These are phyloP conservation scores for Rosa hybrid DNA, from an alignment of 331 rosid genomes.

Conservation along the genomic window DNA sequence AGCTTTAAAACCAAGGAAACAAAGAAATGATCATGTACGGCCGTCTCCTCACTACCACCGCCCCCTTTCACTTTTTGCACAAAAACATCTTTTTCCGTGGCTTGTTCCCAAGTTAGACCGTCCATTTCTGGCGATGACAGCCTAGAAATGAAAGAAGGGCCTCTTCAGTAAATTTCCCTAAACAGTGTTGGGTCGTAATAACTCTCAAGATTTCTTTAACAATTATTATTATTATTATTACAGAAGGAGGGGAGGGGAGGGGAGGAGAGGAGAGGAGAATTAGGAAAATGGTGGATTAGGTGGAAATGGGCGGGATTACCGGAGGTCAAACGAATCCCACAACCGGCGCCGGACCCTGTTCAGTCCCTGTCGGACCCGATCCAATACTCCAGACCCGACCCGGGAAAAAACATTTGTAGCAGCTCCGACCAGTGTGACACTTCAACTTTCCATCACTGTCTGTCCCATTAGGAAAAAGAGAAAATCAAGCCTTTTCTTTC, in stretches of 20 bases:
- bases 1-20: neutral
- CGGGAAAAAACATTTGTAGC: neutral
- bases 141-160: neutral
- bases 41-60: no score
- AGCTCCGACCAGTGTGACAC: neutral
- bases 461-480: neutral
- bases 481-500: neutral
- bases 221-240: neutral
- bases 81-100: neutral
- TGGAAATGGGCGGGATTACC: slow-evolving; percentile 29
- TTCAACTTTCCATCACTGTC: slow-evolving; percentile 8
- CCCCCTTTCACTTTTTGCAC: neutral
- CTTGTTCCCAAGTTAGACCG: neutral
- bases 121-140: slow-evolving; percentile 9
- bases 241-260: neutral
- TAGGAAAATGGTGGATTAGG: slow-evolving; percentile 20
- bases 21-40: neutral
- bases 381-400: slow-evolving; percentile 4
- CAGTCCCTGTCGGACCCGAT: slow-evolving; percentile 18
- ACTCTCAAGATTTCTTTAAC: neutral
- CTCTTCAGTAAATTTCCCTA: slow-evolving; percentile 13
- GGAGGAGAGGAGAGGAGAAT: neutral
- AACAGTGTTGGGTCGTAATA: neutral
- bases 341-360: slow-evolving; percentile 28
- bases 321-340: slow-evolving; percentile 35